These are phyloP conservation scores for Arthrobotrys megalospora DNA, from an alignment of 2,329 filamentous ascomycete species.

Conservation along the genomic window DNA sequence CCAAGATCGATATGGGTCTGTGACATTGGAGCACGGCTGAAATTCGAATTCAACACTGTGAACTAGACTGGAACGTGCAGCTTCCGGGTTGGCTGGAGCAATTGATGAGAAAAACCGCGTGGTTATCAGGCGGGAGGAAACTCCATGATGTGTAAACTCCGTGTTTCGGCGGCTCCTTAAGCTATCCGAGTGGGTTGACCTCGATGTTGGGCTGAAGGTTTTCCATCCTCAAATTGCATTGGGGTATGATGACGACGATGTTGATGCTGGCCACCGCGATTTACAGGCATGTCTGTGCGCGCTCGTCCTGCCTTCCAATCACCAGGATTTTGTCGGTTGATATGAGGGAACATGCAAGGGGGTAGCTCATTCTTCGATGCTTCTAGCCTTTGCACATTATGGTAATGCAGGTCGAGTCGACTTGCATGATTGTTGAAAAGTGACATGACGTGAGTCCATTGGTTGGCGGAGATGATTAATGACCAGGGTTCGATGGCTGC, in stretches of 20 bases:
- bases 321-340: conserved; percentile 13
- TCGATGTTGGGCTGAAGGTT: conserved; percentile 5
- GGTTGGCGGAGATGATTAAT: conserved; percentile 33
- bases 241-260: background rate
- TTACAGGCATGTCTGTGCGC: conserved; percentile 9
- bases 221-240: conserved; percentile 1
- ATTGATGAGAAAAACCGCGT: background rate
- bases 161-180: conserved; percentile 27
- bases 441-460: conserved; percentile 23
- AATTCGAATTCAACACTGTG: background rate
- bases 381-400: conserved; percentile 21
- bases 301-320: conserved; percentile 17
- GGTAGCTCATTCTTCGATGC: conserved; percentile 29
- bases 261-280: conserved; percentile 4
- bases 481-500: background rate
- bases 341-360: conserved; percentile 21
- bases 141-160: conserved; percentile 46
- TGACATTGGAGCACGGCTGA: background rate
- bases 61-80: background rate
- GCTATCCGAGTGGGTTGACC: background rate
- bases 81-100: background rate
- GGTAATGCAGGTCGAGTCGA: conserved; percentile 22
- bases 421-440: conserved; percentile 10
- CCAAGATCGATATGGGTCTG: conserved; percentile 7
- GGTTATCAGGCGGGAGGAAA: conserved; percentile 30